Percentiles rank a stretch among this genome's conserved stretches.
Conservation (phyloP, 345 rosid genomes). For the Garcia nutans region DNA sequence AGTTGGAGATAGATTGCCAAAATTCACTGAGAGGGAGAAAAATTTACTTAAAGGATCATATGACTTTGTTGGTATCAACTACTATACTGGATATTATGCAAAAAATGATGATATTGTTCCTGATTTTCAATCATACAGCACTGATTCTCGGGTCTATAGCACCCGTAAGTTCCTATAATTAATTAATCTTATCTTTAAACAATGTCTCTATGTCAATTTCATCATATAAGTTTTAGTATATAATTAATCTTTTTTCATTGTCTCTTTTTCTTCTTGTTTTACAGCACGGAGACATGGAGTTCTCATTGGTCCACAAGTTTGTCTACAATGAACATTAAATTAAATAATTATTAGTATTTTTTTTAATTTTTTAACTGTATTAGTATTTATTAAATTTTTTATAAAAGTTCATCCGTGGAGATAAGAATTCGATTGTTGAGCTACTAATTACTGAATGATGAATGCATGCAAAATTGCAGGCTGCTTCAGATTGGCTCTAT, state of each 20-base stretch:
- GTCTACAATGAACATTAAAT: not conserved
- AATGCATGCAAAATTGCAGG: not conserved
- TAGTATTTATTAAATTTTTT: too few species aligned
- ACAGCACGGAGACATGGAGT: not conserved
- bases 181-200: too few species aligned
- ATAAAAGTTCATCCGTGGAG: too few species aligned
- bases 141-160: not conserved
- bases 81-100: constrained; percentile 15
- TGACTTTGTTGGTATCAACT: constrained; percentile 18
- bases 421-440: too few species aligned
- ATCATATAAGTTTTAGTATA: too few species aligned
- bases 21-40: not conserved
- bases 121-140: not conserved
- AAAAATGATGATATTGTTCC: not conserved
- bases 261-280: not conserved
- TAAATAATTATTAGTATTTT: too few species aligned
- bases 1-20: constrained; percentile 12
- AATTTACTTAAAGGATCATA: constrained; percentile 2
- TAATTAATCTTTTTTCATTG: not conserved
- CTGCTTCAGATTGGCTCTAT: not conserved
- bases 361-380: too few species aligned
- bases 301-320: not conserved
- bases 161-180: not conserved
- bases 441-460: too few species aligned
- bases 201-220: too few species aligned